Evolutionary conservation across 495 filamentous ascomycete genomes (phyloP).

Genomic region (Penicillium pancosmium): DNA sequence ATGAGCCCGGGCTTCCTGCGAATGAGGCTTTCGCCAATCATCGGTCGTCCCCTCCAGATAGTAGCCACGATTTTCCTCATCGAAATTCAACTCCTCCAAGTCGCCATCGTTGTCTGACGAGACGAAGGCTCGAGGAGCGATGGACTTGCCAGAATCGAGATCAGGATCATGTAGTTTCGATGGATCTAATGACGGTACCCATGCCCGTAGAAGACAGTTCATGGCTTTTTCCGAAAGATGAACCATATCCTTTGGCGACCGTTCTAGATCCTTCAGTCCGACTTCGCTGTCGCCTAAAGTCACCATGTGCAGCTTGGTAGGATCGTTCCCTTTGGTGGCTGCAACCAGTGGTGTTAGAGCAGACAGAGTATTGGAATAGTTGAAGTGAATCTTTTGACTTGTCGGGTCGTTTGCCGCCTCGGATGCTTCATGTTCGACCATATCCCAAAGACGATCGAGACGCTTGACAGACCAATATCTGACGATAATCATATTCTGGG

Average conservation of each 20-base stretch:
- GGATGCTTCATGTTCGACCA: constrained; percentile 39
- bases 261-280: constrained; percentile 36
- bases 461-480: constrained; percentile 47
- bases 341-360: constrained; percentile 18
- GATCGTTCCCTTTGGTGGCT: constrained; percentile 18
- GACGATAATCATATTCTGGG: constrained; percentile 52
- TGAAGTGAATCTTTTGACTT: constrained; percentile 30
- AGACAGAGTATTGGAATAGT: constrained; percentile 20
- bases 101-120: constrained; percentile 34
- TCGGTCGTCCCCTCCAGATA: constrained; percentile 40
- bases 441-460: constrained; percentile 42
- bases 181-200: constrained; percentile 29
- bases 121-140: constrained; percentile 20
- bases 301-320: constrained; percentile 34
- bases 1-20: constrained; percentile 32
- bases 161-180: constrained; percentile 9
- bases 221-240: constrained; percentile 40
- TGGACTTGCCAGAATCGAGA: background rate
- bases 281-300: constrained; percentile 37
- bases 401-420: constrained; percentile 33
- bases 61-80: constrained; percentile 33
- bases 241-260: constrained; percentile 44
- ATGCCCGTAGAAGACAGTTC: constrained; percentile 38
- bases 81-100: constrained; percentile 29
- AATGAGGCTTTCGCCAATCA: constrained; percentile 39